phyloP scores from a whole-genome alignment of 345 rosid genomes.

The Adansonia digitata region DNA sequence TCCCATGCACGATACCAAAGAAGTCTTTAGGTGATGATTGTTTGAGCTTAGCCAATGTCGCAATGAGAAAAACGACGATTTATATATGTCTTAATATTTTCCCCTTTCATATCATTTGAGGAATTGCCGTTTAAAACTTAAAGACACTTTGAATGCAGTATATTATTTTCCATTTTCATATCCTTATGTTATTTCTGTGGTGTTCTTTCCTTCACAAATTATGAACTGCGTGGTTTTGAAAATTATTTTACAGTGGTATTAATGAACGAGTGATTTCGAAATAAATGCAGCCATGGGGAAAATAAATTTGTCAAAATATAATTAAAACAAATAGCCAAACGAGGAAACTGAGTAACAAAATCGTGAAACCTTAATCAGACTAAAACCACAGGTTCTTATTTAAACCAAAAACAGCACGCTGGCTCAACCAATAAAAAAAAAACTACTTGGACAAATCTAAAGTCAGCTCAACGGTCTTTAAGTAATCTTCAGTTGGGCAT shows the following conservation, averaged over 20 bases:
- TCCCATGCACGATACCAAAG: constrained; percentile 38
- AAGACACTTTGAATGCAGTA: not conserved
- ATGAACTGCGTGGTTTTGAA: not conserved
- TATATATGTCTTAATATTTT: not conserved
- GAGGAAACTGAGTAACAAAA: constrained; percentile 4
- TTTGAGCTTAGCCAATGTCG: not conserved
- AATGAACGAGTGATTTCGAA: not conserved
- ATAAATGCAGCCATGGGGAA: not conserved
- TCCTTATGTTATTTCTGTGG: not conserved
- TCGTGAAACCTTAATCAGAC: constrained; percentile 2
- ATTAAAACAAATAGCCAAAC: not conserved
- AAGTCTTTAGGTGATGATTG: constrained; percentile 30
- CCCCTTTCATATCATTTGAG: not conserved
- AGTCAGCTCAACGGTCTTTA: constrained; percentile 4
- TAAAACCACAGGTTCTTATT: constrained; percentile 15
- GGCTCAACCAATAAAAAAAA: constrained; percentile 17
- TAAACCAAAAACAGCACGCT: constrained; percentile 11
- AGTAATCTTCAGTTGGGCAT: not conserved
- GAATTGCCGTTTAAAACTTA: not conserved
- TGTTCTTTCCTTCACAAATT: not conserved
- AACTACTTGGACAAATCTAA: constrained; percentile 18
- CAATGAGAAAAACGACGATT: not conserved
- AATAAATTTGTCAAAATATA: not conserved
- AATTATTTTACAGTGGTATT: not conserved
- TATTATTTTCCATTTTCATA: not conserved